Evolutionary conservation across 1,284 basidiomycete species (phyloP).

Genomic region (Phenoliferia sp.): DNA sequence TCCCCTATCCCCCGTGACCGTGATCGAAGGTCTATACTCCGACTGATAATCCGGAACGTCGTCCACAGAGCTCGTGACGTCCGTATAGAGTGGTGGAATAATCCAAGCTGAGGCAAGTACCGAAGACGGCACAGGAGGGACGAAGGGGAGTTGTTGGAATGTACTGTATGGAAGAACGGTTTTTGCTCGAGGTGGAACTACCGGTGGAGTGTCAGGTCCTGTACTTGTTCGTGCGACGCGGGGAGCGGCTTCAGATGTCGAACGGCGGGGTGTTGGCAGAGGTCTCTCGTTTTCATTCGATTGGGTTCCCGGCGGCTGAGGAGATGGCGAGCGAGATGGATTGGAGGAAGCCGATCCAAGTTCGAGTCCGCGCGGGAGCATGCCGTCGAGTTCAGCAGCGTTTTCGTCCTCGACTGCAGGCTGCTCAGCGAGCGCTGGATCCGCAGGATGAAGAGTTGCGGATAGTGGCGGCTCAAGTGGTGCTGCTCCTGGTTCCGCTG

Average conservation of each 20-base stretch:
- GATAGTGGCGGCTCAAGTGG: not conserved
- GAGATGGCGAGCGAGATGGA: not conserved
- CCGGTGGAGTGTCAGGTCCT: not conserved
- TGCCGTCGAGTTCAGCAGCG: not conserved
- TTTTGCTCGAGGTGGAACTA: not conserved
- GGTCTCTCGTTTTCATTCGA: not conserved
- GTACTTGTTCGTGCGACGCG: not conserved
- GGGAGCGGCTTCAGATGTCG: not conserved
- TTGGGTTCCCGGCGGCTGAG: not conserved
- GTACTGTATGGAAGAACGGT: slow-evolving; percentile 57
- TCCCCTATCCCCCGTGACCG: not conserved
- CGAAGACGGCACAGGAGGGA: slow-evolving; percentile 75
- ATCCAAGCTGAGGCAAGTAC: slow-evolving; percentile 78
- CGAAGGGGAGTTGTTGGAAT: slow-evolving; percentile 76
- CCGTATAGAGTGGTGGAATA: slow-evolving; percentile 76
- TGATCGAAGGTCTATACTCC: slow-evolving; percentile 9
- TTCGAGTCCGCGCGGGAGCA: not conserved
- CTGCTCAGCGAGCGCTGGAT: slow-evolving; percentile 4
- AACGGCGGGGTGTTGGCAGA: not conserved
- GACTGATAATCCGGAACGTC: too few species aligned
- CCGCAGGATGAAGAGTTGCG: slow-evolving; percentile 19
- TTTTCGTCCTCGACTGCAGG: not conserved
- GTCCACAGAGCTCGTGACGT: slow-evolving; percentile 57
- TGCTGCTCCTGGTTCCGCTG: not conserved
- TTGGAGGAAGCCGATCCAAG: not conserved